Percentiles rank a stretch among this genome's conserved stretches.
Evolutionary conservation across 2,329 filamentous ascomycete genomes (phyloP).

Genomic region (Xylariales sp.): DNA sequence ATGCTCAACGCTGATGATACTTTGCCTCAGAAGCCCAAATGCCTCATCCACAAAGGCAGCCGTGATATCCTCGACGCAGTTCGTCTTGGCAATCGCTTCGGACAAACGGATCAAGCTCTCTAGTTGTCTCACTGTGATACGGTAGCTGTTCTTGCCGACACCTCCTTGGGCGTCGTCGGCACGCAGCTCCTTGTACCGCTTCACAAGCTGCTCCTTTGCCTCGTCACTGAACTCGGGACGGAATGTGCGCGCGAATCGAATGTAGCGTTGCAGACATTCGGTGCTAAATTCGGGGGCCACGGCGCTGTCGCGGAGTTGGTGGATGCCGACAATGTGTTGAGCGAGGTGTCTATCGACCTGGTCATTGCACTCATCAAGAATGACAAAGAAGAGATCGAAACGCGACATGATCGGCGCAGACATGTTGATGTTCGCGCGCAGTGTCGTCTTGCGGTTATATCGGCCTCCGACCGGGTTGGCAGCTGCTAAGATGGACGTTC

Average conservation of each 20-base stretch:
- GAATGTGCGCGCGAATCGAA: slow-evolving; percentile 93
- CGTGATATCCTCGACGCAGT: slow-evolving; percentile 87
- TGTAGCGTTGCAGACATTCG: slow-evolving; percentile 93
- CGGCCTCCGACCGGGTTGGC: slow-evolving; percentile 93
- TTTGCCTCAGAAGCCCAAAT: slow-evolving; percentile 84
- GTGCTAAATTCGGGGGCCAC: slow-evolving; percentile 92
- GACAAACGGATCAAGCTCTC: slow-evolving; percentile 93
- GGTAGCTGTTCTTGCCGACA: slow-evolving; percentile 89
- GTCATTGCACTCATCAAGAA: slow-evolving; percentile 96
- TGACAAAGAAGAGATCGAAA: slow-evolving; percentile 98
- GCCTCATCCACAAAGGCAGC: slow-evolving; percentile 85
- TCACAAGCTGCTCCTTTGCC: slow-evolving; percentile 78
- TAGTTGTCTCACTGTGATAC: slow-evolving; percentile 93
- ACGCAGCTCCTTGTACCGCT: slow-evolving; percentile 92
- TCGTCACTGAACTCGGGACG: slow-evolving; percentile 86
- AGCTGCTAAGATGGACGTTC: slow-evolving; percentile 90
- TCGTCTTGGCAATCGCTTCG: slow-evolving; percentile 97
- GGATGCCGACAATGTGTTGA: slow-evolving; percentile 89
- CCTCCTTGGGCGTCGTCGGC: slow-evolving; percentile 92
- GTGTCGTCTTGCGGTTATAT: slow-evolving; percentile 94
- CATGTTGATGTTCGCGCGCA: slow-evolving; percentile 97
- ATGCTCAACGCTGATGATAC: slow-evolving; percentile 96
- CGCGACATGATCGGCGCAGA: slow-evolving; percentile 98
- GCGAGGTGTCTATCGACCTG: slow-evolving; percentile 84
- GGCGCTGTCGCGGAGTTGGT: slow-evolving; percentile 87